Conservation (phyloP, 805 yeast genomes). For the Candida sithepensis region DNA sequence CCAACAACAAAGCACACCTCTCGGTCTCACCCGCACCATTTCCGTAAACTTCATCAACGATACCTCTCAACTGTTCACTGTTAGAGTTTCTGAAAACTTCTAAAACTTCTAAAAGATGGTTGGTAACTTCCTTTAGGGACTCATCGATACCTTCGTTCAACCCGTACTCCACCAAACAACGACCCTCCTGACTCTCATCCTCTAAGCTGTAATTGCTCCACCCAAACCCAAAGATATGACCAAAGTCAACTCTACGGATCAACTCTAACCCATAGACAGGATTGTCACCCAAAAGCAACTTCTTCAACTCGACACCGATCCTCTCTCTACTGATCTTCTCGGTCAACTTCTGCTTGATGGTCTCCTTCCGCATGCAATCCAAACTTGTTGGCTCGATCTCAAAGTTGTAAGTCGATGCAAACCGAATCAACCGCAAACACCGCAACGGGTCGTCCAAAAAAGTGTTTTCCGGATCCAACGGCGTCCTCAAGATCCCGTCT, state of each 20-base stretch:
- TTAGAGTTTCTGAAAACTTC: slow-evolving; percentile 13
- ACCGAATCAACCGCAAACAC: slow-evolving; percentile 78
- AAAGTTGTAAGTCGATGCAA: slow-evolving; percentile 77
- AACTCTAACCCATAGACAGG: slow-evolving; percentile 62
- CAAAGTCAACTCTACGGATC: slow-evolving; percentile 52
- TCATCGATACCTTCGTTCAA: slow-evolving; percentile 14
- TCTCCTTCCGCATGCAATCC: slow-evolving; percentile 58
- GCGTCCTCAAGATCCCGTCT: slow-evolving; percentile 76
- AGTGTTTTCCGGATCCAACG: slow-evolving; percentile 79
- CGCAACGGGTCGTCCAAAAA: slow-evolving; percentile 93
- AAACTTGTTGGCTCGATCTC: slow-evolving; percentile 54
- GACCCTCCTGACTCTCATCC: too few species aligned
- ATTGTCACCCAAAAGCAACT: slow-evolving; percentile 62
- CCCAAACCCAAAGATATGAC: slow-evolving; percentile 53
- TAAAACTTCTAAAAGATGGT: slow-evolving; percentile 17
- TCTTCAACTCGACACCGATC: slow-evolving; percentile 79
- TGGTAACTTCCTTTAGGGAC: slow-evolving; percentile 19
- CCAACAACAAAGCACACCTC: slow-evolving; percentile 40
- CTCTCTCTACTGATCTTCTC: slow-evolving; percentile 86
- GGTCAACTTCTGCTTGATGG: slow-evolving; percentile 55
- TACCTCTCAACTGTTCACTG: background rate
- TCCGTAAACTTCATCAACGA: slow-evolving; percentile 20
- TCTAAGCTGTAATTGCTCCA: slow-evolving; percentile 14
- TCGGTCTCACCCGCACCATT: slow-evolving; percentile 21
- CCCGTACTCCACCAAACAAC: slow-evolving; percentile 6